Base-by-base conservation (phyloP, 1,139 yeast genomes). In the Hyphopichia pseudoburtonii region DNA sequence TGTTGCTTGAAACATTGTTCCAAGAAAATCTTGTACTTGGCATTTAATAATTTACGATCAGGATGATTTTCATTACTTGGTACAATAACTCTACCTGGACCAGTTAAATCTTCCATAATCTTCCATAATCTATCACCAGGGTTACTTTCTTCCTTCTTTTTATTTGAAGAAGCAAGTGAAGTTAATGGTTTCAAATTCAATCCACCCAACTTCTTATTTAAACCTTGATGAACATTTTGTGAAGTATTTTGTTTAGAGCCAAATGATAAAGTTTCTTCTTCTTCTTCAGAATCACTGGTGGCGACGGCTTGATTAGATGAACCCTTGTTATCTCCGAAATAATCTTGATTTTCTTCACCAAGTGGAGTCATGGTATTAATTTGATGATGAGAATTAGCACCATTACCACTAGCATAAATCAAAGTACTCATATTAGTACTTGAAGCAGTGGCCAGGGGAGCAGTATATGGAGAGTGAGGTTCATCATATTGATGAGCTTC, bases 1-100 rank as follows among this genome's bases (percentile, higher is more conserved):
- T 76, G 82, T 63, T 92, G 97, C 34, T 83, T 77, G 49, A 69
- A 76, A 39, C 95, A 88, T 76, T 87, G 95, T 54, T 90, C 96
- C 46, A 88, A 69, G 73, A 88, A 89, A 31, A 92, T 78, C 56
- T 78, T 74, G 66, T 88, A 92, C 64, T 92, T 92, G 30, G 82
- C 86, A 44, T 74, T 65, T 56, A 92, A 73, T 44, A 92, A 71
- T 51, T 70, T 71, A 52, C 89, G 72, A 58, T 87, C 95, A 1
- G 86, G 80, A 42, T 76, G 75, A 30, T 63, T 63, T 8, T 55
- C 64, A 11, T 73, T 66, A 22, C 80, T 66, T 6, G 97, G 97
- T 44, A 69, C 60, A 33, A 92, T 85, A 15, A 82, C 87, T 47
- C 74, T 75, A 37, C 96, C 97, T 12, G 84, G 79, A 14, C 95